phyloP scores from a whole-genome alignment of 257 asterid genomes.

The Solanum sejunctum region DNA sequence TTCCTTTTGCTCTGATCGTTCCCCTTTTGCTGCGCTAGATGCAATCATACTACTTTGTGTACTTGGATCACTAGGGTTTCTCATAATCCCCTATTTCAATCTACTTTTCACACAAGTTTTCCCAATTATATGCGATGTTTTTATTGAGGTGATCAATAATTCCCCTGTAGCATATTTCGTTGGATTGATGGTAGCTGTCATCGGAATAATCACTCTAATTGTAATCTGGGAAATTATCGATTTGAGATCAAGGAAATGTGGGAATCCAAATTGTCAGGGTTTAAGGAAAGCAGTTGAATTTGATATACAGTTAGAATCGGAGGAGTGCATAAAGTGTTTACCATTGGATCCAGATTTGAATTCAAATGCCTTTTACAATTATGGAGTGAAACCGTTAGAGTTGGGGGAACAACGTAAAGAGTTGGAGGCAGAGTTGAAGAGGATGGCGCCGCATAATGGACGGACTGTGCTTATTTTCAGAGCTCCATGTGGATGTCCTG shows the following conservation, averaged over 20 bases:
- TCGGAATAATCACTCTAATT: constrained; percentile 15
- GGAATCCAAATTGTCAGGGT: constrained; percentile 34
- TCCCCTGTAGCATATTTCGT: constrained; percentile 31
- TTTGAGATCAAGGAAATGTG: constrained; percentile 34
- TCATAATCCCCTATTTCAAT: constrained; percentile 27
- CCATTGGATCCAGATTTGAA: constrained; percentile 3
- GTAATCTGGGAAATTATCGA: constrained; percentile 22
- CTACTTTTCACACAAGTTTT: constrained; percentile 12
- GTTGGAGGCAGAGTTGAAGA: constrained; percentile 46
- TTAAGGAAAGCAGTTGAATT: constrained; percentile 44
- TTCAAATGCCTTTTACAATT: not conserved
- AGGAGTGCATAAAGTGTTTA: constrained; percentile 38
- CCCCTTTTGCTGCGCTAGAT: constrained; percentile 38
- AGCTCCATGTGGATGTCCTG: constrained; percentile 47
- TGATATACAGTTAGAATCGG: constrained; percentile 49
- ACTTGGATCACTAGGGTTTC: constrained; percentile 27
- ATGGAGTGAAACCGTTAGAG: constrained; percentile 21
- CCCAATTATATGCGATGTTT: constrained; percentile 7
- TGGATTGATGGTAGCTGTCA: constrained; percentile 18
- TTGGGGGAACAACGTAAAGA: constrained; percentile 39
- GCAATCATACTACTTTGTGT: constrained; percentile 23
- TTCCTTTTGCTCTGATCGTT: constrained; percentile 24
- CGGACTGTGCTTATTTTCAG: constrained; percentile 47
- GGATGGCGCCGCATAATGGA: constrained; percentile 51
- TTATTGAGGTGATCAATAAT: constrained; percentile 25